These are phyloP conservation scores for Amylocarpus encephaloides DNA, from an alignment of 2,329 filamentous ascomycete genomes.

Conservation along the genomic window DNA sequence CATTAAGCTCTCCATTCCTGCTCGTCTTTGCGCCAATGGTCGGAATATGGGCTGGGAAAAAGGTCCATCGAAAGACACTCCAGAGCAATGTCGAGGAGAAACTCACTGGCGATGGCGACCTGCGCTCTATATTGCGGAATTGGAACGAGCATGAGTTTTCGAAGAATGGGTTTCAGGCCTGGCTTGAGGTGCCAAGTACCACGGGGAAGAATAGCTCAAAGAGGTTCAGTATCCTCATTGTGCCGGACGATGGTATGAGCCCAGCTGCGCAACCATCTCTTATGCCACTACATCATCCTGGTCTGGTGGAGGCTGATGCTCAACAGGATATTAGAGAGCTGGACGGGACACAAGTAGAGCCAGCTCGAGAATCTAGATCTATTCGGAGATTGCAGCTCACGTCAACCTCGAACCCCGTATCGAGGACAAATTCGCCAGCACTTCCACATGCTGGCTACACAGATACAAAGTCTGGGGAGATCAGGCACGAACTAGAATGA, in stretches of 20 bases:
- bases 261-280: neutral
- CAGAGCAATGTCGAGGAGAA: conserved; percentile 20
- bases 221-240: conserved; percentile 5
- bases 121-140: conserved; percentile 14
- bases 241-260: conserved; percentile 1
- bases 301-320: conserved; percentile 1
- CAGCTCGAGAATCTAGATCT: neutral
- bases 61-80: conserved; percentile 20
- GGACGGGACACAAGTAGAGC: neutral
- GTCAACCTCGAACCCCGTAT: neutral
- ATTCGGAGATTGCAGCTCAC: neutral
- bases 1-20: conserved; percentile 12
- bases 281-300: neutral
- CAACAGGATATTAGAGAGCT: neutral
- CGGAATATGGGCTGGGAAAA: conserved; percentile 21
- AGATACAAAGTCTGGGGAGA: neutral
- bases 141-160: conserved; percentile 20
- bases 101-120: conserved; percentile 17
- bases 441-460: neutral
- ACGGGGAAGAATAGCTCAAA: conserved; percentile 8
- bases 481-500: conserved; percentile 4
- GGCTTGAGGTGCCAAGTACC: conserved; percentile 21
- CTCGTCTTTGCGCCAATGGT: conserved; percentile 20
- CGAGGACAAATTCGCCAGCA: neutral
- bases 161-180: conserved; percentile 20